Percentiles rank a stretch among this genome's conserved stretches.
phyloP scores from a whole-genome alignment of 345 rosid genomes.

The Bruguiera gymnorhiza region DNA sequence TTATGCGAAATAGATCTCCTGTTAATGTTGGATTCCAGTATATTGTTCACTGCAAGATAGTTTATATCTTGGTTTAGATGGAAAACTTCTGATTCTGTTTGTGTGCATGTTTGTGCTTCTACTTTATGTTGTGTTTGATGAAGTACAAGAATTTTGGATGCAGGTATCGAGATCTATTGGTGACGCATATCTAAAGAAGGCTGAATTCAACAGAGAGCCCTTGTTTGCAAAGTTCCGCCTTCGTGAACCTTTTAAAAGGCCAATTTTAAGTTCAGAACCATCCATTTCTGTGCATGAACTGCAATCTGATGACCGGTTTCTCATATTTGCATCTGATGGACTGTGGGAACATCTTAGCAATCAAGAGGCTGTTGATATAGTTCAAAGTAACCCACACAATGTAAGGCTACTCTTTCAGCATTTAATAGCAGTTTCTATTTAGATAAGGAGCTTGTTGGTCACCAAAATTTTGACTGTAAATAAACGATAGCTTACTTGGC shows the following conservation, averaged over 20 bases:
- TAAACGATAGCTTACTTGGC: too few relatives aligned
- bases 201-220: constrained; percentile 34
- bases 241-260: constrained; percentile 31
- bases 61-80: too few relatives aligned
- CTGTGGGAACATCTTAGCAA: constrained; percentile 38
- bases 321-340: constrained; percentile 34
- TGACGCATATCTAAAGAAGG: constrained; percentile 33
- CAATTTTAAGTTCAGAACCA: constrained; percentile 34
- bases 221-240: constrained; percentile 29
- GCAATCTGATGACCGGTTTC: constrained; percentile 27
- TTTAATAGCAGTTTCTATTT: neutral
- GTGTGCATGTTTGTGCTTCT: too few relatives aligned
- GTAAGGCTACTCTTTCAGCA: constrained; percentile 17
- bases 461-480: neutral
- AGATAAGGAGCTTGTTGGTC: neutral
- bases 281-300: constrained; percentile 27
- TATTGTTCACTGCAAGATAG: too few relatives aligned
- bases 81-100: too few relatives aligned
- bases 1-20: too few relatives aligned
- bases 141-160: neutral
- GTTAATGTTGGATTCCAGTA: too few relatives aligned
- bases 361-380: constrained; percentile 33
- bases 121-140: neutral
- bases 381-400: constrained; percentile 27
- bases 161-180: constrained; percentile 39